Evolutionary conservation across 805 yeast genomes (phyloP).

Genomic region (Ogataea glucozyma): DNA sequence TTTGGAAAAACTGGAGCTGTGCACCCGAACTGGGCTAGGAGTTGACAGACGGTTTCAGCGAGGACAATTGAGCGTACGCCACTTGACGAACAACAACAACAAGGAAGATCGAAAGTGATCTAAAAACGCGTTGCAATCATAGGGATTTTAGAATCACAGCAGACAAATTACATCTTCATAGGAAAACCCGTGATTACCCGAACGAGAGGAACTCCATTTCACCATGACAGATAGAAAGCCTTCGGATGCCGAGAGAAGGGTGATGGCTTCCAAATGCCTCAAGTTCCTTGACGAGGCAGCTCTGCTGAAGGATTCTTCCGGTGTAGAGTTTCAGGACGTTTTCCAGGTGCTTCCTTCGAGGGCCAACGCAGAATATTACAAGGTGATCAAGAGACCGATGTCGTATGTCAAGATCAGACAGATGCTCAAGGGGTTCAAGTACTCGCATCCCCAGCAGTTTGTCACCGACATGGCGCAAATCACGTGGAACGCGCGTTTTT

Average conservation of each 20-base stretch:
- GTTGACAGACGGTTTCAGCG: too few relatives aligned
- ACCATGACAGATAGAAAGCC: too few relatives aligned
- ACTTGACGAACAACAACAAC: too few relatives aligned
- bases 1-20: too few relatives aligned
- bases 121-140: too few relatives aligned
- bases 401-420: constrained; percentile 73
- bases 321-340: constrained; percentile 33
- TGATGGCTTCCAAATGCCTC: constrained; percentile 20
- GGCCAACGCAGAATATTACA: constrained; percentile 77
- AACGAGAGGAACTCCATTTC: too few relatives aligned
- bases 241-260: constrained; percentile 23
- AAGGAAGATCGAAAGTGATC: too few relatives aligned
- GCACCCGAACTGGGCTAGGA: too few relatives aligned
- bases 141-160: too few relatives aligned
- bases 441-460: constrained; percentile 65
- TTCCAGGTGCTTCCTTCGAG: constrained; percentile 76
- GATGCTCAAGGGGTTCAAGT: constrained; percentile 53
- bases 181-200: too few relatives aligned
- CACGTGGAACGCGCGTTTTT: constrained; percentile 86
- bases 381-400: constrained; percentile 75
- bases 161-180: too few relatives aligned
- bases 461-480: constrained; percentile 79
- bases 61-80: too few relatives aligned
- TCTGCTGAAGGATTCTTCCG: constrained; percentile 30
- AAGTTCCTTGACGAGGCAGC: constrained; percentile 25